Percentiles rank a stretch among this genome's conserved stretches.
Conservation (phyloP, 2,329 filamentous ascomycete genomes). For the Fusarium brevicatenulatum region DNA sequence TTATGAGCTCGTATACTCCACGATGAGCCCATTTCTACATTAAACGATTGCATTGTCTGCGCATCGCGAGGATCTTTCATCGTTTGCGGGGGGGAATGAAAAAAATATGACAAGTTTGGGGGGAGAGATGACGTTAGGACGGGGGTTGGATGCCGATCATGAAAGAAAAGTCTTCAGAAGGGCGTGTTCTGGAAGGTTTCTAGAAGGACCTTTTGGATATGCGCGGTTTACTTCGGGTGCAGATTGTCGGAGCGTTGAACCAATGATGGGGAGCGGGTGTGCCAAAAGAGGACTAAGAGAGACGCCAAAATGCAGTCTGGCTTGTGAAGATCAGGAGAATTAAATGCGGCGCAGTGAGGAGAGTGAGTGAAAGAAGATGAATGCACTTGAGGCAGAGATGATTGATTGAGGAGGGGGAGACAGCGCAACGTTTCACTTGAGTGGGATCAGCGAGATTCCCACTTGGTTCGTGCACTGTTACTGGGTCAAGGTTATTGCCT, state of each 20-base stretch:
- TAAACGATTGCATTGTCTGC: conserved; percentile 27
- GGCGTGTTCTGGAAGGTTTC: conserved; percentile 23
- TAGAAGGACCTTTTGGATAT: conserved; percentile 19
- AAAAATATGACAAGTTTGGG: not conserved
- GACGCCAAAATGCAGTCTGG: not conserved
- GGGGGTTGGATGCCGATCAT: conserved; percentile 14
- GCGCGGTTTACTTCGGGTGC: conserved; percentile 2
- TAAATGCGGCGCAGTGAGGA: not conserved
- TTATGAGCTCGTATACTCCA: conserved; percentile 23
- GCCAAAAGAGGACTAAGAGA: not conserved
- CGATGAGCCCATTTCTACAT: conserved; percentile 11
- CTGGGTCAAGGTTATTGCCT: not conserved
- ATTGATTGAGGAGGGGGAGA: not conserved
- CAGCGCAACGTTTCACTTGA: conserved; percentile 2
- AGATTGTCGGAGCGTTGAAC: not conserved
- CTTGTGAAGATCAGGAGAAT: not conserved
- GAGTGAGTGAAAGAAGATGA: not conserved
- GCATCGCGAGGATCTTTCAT: conserved; percentile 39
- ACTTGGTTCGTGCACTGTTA: conserved; percentile 5
- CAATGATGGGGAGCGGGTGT: not conserved
- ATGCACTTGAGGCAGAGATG: not conserved
- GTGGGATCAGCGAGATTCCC: conserved; percentile 8
- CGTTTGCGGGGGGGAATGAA: not conserved
- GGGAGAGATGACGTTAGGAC: not conserved
- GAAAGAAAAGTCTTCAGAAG: not conserved